Evolutionary conservation across 352 stramenopile species (phyloP).

Genomic region (Globisporangium cystogenes): DNA sequence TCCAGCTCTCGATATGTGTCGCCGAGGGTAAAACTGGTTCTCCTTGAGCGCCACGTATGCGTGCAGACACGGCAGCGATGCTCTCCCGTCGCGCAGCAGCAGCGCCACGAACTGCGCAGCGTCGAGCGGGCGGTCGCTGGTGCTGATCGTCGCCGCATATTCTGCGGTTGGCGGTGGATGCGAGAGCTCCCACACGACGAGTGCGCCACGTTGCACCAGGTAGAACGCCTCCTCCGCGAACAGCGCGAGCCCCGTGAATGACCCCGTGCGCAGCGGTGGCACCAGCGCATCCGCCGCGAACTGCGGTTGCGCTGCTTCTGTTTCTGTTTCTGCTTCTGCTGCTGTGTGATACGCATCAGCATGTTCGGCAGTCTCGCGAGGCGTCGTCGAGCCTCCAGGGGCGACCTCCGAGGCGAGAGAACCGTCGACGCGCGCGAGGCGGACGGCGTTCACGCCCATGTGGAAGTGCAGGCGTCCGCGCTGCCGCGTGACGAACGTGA

Average conservation of each 20-base stretch:
- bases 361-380: slow-evolving; percentile 1
- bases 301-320: not conserved
- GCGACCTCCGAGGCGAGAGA: not conserved
- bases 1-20: slow-evolving; percentile 12
- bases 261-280: slow-evolving; percentile 22
- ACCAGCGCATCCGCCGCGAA: not conserved
- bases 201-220: slow-evolving; percentile 43
- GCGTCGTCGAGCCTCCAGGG: not conserved
- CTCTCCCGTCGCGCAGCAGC: slow-evolving; percentile 17
- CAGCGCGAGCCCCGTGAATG: slow-evolving; percentile 53
- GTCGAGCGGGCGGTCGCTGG: slow-evolving; percentile 12
- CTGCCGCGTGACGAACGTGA: slow-evolving; percentile 68
- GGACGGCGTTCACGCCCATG: slow-evolving; percentile 44
- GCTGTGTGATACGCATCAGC: not conserved
- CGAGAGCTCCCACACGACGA: slow-evolving; percentile 35
- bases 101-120: slow-evolving; percentile 21
- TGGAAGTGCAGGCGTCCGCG: slow-evolving; percentile 70
- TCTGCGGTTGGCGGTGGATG: not conserved
- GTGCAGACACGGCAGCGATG: slow-evolving; percentile 36
- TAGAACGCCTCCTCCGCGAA: slow-evolving; percentile 70
- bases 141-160: not conserved
- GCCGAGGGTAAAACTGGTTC: slow-evolving; percentile 58
- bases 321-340: not conserved
- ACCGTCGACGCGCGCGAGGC: not conserved
- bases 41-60: slow-evolving; percentile 63